Conservation (phyloP, 73 alveolate species). For the Tetrahymena borealis region DNA sequence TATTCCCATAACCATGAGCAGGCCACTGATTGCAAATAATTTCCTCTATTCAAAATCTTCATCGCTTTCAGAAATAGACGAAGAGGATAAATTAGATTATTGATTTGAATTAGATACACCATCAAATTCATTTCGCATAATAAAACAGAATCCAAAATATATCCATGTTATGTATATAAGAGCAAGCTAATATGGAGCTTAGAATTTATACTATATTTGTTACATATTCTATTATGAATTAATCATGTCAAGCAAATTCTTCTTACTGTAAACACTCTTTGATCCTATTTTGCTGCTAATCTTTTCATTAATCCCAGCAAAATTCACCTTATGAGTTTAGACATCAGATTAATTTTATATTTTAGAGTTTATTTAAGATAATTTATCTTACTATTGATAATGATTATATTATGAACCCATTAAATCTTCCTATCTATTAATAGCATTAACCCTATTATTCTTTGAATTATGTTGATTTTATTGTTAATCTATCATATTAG, state of each 20-base stretch:
- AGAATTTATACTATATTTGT: not conserved
- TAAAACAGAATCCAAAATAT: not conserved
- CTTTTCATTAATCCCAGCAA: not conserved
- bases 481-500: not conserved
- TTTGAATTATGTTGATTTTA: not conserved
- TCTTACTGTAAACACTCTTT: not conserved
- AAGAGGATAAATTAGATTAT: too few relatives aligned
- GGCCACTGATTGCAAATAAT: not conserved
- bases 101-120: too few relatives aligned
- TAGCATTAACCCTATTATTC: not conserved
- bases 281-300: not conserved
- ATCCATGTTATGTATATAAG: not conserved
- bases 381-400: not conserved
- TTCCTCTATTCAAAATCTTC: too few relatives aligned
- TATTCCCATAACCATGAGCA: not conserved
- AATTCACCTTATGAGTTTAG: not conserved
- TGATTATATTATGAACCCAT: not conserved
- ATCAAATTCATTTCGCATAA: not conserved
- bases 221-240: not conserved
- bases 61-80: too few relatives aligned
- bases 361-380: not conserved
- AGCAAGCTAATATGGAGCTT: not conserved
- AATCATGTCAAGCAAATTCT: not conserved
- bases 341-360: not conserved
- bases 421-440: not conserved